These are phyloP conservation scores for Amylostereum chailletii DNA, from an alignment of 1,284 basidiomycete species.

Conservation along the genomic window DNA sequence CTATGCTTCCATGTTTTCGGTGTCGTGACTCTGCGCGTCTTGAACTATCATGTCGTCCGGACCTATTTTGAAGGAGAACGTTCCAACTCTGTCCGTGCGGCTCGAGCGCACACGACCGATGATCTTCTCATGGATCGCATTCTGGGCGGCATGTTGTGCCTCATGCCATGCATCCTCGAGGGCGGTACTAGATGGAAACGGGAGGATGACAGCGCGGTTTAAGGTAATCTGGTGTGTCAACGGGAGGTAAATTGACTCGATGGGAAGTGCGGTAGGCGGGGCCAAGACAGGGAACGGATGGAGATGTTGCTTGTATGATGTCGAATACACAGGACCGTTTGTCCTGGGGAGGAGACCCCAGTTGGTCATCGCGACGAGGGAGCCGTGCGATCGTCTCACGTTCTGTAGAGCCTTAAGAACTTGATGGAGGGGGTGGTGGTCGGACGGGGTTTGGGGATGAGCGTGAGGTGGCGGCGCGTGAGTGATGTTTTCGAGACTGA, in stretches of 20 bases:
- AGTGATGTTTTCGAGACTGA: conserved; percentile 43
- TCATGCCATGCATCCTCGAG: conserved; percentile 19
- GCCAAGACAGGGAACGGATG: conserved; percentile 32
- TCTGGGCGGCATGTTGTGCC: conserved; percentile 15
- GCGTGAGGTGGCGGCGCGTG: conserved; percentile 1
- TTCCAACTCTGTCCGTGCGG: conserved; percentile 11
- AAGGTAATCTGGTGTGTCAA: conserved; percentile 42
- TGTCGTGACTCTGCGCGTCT: too few species aligned
- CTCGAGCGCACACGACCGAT: conserved; percentile 25
- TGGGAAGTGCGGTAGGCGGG: conserved; percentile 9
- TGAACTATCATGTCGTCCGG: conserved; percentile 15
- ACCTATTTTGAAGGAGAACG: conserved; percentile 18
- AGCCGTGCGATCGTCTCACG: conserved; percentile 41
- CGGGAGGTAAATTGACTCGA: conserved; percentile 11
- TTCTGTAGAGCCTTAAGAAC: conserved; percentile 40
- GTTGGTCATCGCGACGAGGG: conserved; percentile 52
- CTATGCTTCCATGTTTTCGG: too few species aligned
- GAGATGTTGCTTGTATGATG: conserved; percentile 45
- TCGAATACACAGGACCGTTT: conserved; percentile 14
- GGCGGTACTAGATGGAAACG: conserved; percentile 18
- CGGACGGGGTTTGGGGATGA: conserved; percentile 6
- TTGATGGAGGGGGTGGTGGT: conserved; percentile 30
- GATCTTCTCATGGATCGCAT: conserved; percentile 17
- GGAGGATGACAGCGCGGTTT: conserved; percentile 15
- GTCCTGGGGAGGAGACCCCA: conserved; percentile 41